Evolutionary conservation across 1,284 basidiomycete genomes (phyloP).

Genomic region (Xerocomus minutiporus): DNA sequence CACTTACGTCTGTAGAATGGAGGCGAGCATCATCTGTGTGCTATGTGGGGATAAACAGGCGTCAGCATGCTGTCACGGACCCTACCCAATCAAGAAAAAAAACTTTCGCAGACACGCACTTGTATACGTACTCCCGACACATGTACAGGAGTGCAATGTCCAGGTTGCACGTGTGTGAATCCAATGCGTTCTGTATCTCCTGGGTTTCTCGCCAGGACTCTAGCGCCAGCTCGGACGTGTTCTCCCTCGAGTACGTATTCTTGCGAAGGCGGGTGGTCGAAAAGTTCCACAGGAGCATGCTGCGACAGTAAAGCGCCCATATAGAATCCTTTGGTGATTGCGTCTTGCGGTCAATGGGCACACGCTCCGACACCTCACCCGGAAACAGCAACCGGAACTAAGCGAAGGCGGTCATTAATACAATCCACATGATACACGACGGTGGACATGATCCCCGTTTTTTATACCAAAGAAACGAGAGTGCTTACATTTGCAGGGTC

Average conservation of each 20-base stretch:
- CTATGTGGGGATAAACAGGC: slow-evolving; percentile 35
- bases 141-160: slow-evolving; percentile 64
- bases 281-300: slow-evolving; percentile 73
- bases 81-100: slow-evolving; percentile 5
- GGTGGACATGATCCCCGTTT: slow-evolving; percentile 27
- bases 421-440: slow-evolving; percentile 4
- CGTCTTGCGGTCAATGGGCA: slow-evolving; percentile 36
- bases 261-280: slow-evolving; percentile 50
- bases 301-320: slow-evolving; percentile 74
- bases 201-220: slow-evolving; percentile 60
- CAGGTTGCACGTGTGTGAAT: slow-evolving; percentile 62
- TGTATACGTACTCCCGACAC: slow-evolving; percentile 67
- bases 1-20: slow-evolving; percentile 60
- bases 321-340: slow-evolving; percentile 64
- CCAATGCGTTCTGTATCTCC: slow-evolving; percentile 59
- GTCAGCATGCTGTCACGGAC: slow-evolving; percentile 14
- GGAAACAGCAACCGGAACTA: slow-evolving; percentile 55
- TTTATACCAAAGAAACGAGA: slow-evolving; percentile 12
- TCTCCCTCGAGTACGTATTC: slow-evolving; percentile 40
- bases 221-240: slow-evolving; percentile 54
- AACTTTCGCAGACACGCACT: slow-evolving; percentile 44
- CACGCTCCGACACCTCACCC: slow-evolving; percentile 56
- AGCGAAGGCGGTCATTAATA: slow-evolving; percentile 15
- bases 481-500: slow-evolving; percentile 59
- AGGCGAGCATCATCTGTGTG: slow-evolving; percentile 62